These are phyloP conservation scores for Aleurites moluccanus DNA, from an alignment of 441 rosid genomes.

Conservation along the genomic window DNA sequence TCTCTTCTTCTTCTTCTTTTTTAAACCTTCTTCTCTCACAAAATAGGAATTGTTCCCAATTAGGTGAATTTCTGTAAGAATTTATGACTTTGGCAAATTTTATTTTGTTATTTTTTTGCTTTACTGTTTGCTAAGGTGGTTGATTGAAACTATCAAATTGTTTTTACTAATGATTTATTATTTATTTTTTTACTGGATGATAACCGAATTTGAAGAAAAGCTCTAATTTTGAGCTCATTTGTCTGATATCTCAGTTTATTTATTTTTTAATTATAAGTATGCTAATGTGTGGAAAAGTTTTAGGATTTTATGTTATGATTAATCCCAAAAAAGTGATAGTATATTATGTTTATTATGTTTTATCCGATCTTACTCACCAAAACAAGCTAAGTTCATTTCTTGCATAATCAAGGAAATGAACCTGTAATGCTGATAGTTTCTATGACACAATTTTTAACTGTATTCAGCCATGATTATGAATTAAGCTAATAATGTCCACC, in stretches of 20 bases:
- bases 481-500: not conserved
- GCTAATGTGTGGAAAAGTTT: not conserved
- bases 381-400: not conserved
- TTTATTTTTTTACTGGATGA: not conserved
- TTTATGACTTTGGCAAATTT: not conserved
- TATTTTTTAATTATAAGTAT: not conserved
- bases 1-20: not conserved
- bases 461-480: not conserved
- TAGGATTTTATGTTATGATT: not conserved
- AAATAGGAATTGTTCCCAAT: not conserved
- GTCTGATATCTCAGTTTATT: not conserved
- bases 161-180: not conserved
- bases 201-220: not conserved
- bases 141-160: not conserved
- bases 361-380: not conserved
- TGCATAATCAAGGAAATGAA: not conserved
- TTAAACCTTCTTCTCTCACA: too few species aligned
- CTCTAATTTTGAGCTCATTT: not conserved
- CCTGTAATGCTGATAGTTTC: not conserved
- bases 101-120: not conserved
- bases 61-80: not conserved
- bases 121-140: not conserved
- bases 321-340: not conserved
- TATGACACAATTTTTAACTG: not conserved
- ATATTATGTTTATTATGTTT: not conserved